phyloP scores from a whole-genome alignment of 805 yeast genomes.

The Kodamaea jinghongensis region DNA sequence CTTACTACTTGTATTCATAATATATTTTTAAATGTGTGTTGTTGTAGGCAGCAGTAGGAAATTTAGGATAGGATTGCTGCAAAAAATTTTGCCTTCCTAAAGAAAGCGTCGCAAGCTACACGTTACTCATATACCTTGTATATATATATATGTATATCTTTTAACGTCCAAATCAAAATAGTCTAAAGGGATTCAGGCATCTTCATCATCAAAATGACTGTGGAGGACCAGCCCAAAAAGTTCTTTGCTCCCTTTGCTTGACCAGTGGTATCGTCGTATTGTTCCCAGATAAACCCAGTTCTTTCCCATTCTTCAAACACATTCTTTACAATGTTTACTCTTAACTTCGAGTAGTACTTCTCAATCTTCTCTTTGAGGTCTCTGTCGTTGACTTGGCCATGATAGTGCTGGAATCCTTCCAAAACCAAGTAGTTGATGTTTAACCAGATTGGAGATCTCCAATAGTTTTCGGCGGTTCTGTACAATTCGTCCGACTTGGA shows the following conservation, averaged over 20 bases:
- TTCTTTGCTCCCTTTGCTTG: conserved; percentile 77
- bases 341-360: conserved; percentile 52
- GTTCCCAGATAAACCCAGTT: conserved; percentile 89
- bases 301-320: conserved; percentile 64
- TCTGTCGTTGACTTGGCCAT: conserved; percentile 25
- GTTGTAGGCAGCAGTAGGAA: too few species aligned
- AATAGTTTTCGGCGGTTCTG: conserved; percentile 83
- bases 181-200: conserved; percentile 58
- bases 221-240: conserved; percentile 92
- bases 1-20: neutral
- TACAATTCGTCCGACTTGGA: conserved; percentile 64
- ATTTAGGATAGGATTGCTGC: too few species aligned
- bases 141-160: too few species aligned
- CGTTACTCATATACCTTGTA: too few species aligned
- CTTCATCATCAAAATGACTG: conserved; percentile 75
- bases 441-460: conserved; percentile 95
- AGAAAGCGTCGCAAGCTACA: too few species aligned
- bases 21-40: too few species aligned
- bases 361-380: conserved; percentile 35
- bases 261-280: conserved; percentile 78
- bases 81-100: too few species aligned
- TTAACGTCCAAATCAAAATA: too few species aligned
- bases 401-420: conserved; percentile 64
- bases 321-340: conserved; percentile 66
- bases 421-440: conserved; percentile 82